Evolutionary conservation across 176 grass and related monocot species (phyloP).

Genomic region (Raddia distichophylla): DNA sequence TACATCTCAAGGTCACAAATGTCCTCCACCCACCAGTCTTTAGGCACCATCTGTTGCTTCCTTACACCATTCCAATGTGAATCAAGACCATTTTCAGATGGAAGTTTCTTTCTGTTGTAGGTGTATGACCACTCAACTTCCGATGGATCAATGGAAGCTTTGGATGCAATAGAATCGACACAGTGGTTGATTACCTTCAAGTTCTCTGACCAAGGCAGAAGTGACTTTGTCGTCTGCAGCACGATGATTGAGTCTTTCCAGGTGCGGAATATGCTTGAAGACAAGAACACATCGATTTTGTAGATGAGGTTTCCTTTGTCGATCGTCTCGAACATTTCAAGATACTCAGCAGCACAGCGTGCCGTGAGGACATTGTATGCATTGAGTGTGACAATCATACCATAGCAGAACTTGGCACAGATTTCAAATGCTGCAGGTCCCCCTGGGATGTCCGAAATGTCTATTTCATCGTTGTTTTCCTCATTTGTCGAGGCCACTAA

Average conservation of each 20-base stretch:
- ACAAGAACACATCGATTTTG: conserved; percentile 95
- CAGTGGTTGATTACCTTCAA: conserved; percentile 80
- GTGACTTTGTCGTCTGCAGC: conserved; percentile 71
- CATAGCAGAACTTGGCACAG: conserved; percentile 95
- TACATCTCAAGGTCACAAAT: conserved; percentile 89
- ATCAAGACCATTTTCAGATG: conserved; percentile 66
- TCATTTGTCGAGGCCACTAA: conserved; percentile 66
- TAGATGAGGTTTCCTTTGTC: conserved; percentile 98
- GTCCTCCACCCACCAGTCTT: conserved; percentile 99
- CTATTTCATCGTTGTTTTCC: conserved; percentile 70
- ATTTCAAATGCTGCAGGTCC: conserved; percentile 90
- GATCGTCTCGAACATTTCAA: conserved; percentile 81
- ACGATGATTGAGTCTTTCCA: conserved; percentile 99
- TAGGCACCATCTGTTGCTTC: conserved; percentile 66
- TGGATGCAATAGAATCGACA: conserved; percentile 69
- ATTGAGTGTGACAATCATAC: conserved; percentile 92
- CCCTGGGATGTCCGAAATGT: conserved; percentile 80
- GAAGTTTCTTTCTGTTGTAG: conserved; percentile 86
- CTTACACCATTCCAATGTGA: conserved; percentile 79
- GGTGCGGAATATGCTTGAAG: conserved; percentile 70
- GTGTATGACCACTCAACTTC: conserved; percentile 98
- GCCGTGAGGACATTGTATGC: conserved; percentile 91
- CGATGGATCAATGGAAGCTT: conserved; percentile 70
- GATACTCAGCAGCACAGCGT: conserved; percentile 84
- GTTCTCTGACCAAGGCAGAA: conserved; percentile 70